A percentile compares a stretch with the other conserved stretches of the same genome.
Conservation (phyloP, 164 flowering plant genomes). For the Magnolia kwangsiensis region DNA sequence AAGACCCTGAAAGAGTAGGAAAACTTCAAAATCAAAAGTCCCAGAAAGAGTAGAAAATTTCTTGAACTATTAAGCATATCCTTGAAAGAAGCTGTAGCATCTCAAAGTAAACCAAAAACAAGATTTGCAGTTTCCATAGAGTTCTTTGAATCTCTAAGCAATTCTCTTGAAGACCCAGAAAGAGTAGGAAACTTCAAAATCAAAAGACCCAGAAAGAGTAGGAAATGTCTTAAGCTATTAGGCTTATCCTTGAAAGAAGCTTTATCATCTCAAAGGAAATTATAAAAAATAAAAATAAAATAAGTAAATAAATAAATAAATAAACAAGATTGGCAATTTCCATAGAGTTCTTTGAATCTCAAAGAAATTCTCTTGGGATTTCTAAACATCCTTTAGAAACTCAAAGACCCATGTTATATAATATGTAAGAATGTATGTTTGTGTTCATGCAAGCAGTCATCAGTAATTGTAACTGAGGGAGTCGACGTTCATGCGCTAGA, state of each 20-base stretch:
- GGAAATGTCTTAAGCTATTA: neutral
- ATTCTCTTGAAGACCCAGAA: neutral
- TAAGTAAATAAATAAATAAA: no score
- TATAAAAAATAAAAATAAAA: no score
- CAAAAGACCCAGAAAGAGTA: neutral
- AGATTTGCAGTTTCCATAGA: no score
- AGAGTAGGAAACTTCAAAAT: neutral
- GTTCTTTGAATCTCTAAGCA: no score
- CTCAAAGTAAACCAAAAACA: no score
- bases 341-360: no score
- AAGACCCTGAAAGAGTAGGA: neutral
- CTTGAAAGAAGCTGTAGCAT: no score
- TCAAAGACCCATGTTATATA: neutral
- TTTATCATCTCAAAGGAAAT: neutral
- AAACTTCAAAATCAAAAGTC: no score
- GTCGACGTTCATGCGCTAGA: neutral
- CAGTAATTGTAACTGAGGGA: neutral
- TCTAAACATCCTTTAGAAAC: neutral
- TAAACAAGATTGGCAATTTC: no score
- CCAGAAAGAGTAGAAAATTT: no score
- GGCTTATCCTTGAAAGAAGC: no score
- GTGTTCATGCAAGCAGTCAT: neutral
- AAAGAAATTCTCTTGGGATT: neutral
- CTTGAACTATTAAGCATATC: no score
- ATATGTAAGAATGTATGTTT: neutral